Percentiles rank a stretch among this genome's conserved stretches.
phyloP scores from a whole-genome alignment of 805 yeast species.

The Candida pini region DNA sequence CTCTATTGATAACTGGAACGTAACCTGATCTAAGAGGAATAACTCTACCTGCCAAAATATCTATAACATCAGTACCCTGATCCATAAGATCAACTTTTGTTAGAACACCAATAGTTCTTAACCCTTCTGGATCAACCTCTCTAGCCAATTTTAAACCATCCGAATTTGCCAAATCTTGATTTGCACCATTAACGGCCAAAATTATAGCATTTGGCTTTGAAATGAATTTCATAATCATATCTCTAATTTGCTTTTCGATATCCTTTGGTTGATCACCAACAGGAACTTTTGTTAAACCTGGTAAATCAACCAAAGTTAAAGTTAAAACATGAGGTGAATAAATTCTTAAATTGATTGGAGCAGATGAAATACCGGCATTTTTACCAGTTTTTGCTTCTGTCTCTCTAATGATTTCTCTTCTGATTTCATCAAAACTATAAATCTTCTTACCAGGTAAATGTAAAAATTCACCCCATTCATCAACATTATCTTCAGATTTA shows the following conservation, averaged over 20 bases:
- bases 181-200: slow-evolving; percentile 91
- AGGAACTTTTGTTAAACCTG: slow-evolving; percentile 97
- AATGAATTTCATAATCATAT: slow-evolving; percentile 87
- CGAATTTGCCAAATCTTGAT: slow-evolving; percentile 94
- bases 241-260: slow-evolving; percentile 90
- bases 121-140: slow-evolving; percentile 96
- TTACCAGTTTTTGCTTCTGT: slow-evolving; percentile 80
- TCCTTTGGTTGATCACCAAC: slow-evolving; percentile 99
- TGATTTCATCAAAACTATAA: slow-evolving; percentile 81
- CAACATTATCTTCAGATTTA: slow-evolving; percentile 62
- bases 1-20: slow-evolving; percentile 95
- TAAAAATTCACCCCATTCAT: slow-evolving; percentile 97
- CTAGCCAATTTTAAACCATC: slow-evolving; percentile 95
- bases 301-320: slow-evolving; percentile 90
- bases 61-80: slow-evolving; percentile 94
- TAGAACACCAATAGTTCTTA: slow-evolving; percentile 92
- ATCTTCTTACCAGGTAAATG: slow-evolving; percentile 87
- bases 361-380: slow-evolving; percentile 84
- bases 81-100: slow-evolving; percentile 98
- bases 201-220: slow-evolving; percentile 94
- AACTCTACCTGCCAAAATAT: slow-evolving; percentile 90
- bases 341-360: slow-evolving; percentile 88
- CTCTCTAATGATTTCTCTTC: slow-evolving; percentile 86
- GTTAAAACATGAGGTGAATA: slow-evolving; percentile 93
- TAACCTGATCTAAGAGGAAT: slow-evolving; percentile 94